Evolutionary conservation across 2,329 filamentous ascomycete species (phyloP).

Genomic region (Stagonosporopsis vannaccii): DNA sequence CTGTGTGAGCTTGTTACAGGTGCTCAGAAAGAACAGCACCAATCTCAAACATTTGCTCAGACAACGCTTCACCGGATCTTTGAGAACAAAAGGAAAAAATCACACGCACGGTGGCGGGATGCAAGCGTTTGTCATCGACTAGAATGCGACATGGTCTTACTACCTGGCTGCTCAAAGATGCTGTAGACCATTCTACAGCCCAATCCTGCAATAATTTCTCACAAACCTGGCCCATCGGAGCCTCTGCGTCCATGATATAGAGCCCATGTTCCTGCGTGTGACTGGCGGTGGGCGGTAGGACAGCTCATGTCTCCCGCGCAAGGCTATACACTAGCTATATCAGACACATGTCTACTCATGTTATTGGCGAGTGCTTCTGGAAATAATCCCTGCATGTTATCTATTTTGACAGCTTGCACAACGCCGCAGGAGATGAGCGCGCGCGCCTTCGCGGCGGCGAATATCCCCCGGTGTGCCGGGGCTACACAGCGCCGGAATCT

Average conservation of each 20-base stretch:
- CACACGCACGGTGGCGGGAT: constrained; percentile 14
- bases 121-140: constrained; percentile 20
- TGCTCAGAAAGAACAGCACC: not conserved
- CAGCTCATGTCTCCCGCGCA: constrained; percentile 36
- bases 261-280: constrained; percentile 30
- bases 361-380: constrained; percentile 12
- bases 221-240: constrained; percentile 16
- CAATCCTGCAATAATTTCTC: too few species aligned
- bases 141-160: constrained; percentile 36
- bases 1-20: not conserved
- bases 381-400: constrained; percentile 9
- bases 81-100: constrained; percentile 28
- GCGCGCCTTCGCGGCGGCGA: constrained; percentile 15
- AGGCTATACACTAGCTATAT: constrained; percentile 11
- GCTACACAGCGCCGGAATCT: constrained; percentile 33
- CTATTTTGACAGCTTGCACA: constrained; percentile 25
- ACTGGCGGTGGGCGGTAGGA: constrained; percentile 41
- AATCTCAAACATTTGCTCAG: constrained; percentile 19
- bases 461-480: constrained; percentile 29
- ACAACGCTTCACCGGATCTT: constrained; percentile 29
- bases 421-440: constrained; percentile 16
- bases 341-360: constrained; percentile 2
- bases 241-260: constrained; percentile 17
- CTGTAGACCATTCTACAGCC: constrained; percentile 31
- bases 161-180: constrained; percentile 37